phyloP scores from a whole-genome alignment of 768 basidiomycete species.

The Suillus weaverae region DNA sequence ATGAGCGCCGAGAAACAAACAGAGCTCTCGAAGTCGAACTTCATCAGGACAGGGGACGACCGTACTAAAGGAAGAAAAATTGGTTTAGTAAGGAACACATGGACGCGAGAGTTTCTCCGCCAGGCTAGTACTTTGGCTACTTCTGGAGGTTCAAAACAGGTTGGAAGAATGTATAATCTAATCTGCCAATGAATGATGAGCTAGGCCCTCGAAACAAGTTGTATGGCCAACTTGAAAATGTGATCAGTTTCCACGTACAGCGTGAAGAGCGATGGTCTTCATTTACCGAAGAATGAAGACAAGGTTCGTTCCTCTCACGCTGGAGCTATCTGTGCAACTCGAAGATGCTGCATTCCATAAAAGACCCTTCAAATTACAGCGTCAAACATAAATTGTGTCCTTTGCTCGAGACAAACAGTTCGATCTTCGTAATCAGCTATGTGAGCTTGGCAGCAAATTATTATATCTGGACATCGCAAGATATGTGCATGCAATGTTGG shows the following conservation, averaged over 20 bases:
- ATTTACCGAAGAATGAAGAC: not conserved
- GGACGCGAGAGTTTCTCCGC: too few relatives aligned
- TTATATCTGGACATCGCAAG: not conserved
- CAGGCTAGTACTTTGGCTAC: not conserved
- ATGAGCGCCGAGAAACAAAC: not conserved
- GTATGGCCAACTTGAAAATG: not conserved
- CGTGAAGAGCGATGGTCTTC: not conserved
- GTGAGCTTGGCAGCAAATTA: not conserved
- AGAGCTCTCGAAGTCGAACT: not conserved
- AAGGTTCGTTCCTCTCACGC: not conserved
- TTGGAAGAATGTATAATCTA: not conserved
- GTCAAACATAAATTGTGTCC: not conserved
- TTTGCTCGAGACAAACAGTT: not conserved
- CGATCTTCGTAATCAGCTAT: not conserved
- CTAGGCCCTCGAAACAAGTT: not conserved
- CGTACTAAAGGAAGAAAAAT: not conserved
- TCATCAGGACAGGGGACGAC: not conserved
- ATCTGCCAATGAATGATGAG: not conserved
- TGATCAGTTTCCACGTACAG: not conserved
- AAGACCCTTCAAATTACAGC: not conserved
- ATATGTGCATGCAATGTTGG: not conserved
- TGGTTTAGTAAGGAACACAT: not conserved
- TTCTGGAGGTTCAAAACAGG: not conserved
- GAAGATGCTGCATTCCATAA: not conserved
- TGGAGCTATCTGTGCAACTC: not conserved